Evolutionary conservation across 805 yeast genomes (phyloP).

Genomic region (Candida dajiaensis): DNA sequence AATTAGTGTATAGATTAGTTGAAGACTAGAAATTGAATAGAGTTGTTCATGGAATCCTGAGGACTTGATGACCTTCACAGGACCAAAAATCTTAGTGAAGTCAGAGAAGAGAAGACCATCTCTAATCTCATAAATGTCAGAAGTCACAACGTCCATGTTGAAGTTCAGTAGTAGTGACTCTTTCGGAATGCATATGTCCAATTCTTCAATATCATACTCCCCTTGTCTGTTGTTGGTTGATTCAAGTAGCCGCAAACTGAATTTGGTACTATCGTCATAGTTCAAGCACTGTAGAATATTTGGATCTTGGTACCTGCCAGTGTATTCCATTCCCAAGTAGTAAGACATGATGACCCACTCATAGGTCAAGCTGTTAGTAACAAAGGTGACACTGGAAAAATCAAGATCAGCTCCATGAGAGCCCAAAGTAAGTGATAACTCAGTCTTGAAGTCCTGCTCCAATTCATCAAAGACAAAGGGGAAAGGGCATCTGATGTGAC

Average conservation of each 20-base stretch:
- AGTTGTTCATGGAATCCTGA: conserved; percentile 15
- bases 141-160: conserved; percentile 8
- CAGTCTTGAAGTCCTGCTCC: not conserved
- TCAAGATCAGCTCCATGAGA: conserved; percentile 4
- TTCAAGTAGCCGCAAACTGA: conserved; percentile 31
- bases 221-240: conserved; percentile 20
- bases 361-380: conserved; percentile 31
- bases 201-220: conserved; percentile 13
- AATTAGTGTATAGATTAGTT: conserved; percentile 38
- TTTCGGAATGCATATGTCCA: conserved; percentile 14
- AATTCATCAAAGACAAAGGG: conserved; percentile 11
- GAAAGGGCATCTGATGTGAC: conserved; percentile 15
- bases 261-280: conserved; percentile 29
- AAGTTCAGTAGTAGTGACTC: conserved; percentile 15
- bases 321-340: conserved; percentile 44
- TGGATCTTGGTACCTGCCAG: conserved; percentile 36
- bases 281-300: conserved; percentile 35
- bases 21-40: conserved; percentile 44
- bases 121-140: not conserved
- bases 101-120: conserved; percentile 2
- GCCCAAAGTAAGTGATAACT: conserved; percentile 9
- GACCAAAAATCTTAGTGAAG: conserved; percentile 6
- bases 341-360: conserved; percentile 50
- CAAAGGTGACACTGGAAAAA: conserved; percentile 31
- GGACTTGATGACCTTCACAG: conserved; percentile 3